phyloP scores from a whole-genome alignment of 345 rosid species.

The Sisymbrium altissimum region DNA sequence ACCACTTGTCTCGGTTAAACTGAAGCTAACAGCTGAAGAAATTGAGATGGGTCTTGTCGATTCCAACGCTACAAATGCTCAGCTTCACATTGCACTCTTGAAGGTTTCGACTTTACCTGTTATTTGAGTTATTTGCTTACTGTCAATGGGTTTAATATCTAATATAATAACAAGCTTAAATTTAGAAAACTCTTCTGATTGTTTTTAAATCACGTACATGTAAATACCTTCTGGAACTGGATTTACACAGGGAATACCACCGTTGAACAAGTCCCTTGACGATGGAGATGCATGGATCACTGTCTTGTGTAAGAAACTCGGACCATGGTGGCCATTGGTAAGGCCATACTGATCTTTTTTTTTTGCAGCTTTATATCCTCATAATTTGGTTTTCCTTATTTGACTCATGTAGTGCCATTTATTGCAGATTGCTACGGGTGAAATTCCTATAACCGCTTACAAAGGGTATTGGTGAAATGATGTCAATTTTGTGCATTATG shows the following conservation, averaged over 20 bases:
- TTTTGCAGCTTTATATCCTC: neutral
- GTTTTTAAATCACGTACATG: neutral
- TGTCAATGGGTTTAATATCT: neutral
- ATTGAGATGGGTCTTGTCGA: constrained; percentile 64
- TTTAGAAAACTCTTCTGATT: neutral
- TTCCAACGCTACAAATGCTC: constrained; percentile 47
- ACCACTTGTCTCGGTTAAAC: constrained; percentile 50
- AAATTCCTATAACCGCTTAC: constrained; percentile 50
- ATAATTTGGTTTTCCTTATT: neutral
- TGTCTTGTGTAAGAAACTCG: constrained; percentile 68
- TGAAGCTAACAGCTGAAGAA: constrained; percentile 71
- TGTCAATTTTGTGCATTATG: neutral
- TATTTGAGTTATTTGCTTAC: neutral
- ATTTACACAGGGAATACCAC: constrained; percentile 64
- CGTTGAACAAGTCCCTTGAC: constrained; percentile 52
- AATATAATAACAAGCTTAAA: constrained; percentile 3
- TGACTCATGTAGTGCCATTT: neutral
- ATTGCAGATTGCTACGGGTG: constrained; percentile 78
- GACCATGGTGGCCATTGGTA: constrained; percentile 86
- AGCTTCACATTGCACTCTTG: constrained; percentile 64
- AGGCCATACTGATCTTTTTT: constrained; percentile 13
- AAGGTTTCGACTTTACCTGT: constrained; percentile 45
- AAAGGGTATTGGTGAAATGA: constrained; percentile 50
- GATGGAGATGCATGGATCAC: constrained; percentile 72
- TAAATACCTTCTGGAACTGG: neutral